phyloP scores from a whole-genome alignment of 345 rosid genomes.

The Euphorbia lathyris region DNA sequence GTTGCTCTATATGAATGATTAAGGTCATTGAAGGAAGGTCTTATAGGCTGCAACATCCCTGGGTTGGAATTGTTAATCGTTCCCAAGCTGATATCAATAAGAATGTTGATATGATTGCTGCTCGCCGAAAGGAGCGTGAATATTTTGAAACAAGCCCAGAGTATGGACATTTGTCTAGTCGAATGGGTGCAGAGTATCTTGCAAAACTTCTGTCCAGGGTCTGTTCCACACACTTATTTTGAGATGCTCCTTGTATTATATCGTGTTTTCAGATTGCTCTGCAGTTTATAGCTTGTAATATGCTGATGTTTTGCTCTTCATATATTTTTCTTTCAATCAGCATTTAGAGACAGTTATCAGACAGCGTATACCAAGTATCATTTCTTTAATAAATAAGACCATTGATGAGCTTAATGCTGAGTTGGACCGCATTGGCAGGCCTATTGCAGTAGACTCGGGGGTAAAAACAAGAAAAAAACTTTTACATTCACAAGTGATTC shows the following conservation, averaged over 20 bases:
- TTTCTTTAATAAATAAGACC: slow-evolving; percentile 88
- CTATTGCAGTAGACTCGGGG: slow-evolving; percentile 95
- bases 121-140: slow-evolving; percentile 88
- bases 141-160: slow-evolving; percentile 98
- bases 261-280: background rate
- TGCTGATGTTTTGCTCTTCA: slow-evolving; percentile 12
- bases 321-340: slow-evolving; percentile 35
- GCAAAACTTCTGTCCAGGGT: slow-evolving; percentile 94
- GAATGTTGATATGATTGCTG: slow-evolving; percentile 90
- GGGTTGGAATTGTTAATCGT: slow-evolving; percentile 99
- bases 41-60: slow-evolving; percentile 95
- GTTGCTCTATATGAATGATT: slow-evolving; percentile 20
- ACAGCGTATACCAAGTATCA: slow-evolving; percentile 95
- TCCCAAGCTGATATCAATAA: slow-evolving; percentile 99
- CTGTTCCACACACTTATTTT: slow-evolving; percentile 5
- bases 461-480: slow-evolving; percentile 50
- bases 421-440: slow-evolving; percentile 96
- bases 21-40: slow-evolving; percentile 97
- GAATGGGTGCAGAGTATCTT: slow-evolving; percentile 97
- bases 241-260: background rate
- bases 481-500: background rate
- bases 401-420: slow-evolving; percentile 98
- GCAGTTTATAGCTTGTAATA: background rate
- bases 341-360: slow-evolving; percentile 92
- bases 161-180: slow-evolving; percentile 87